Evolutionary conservation across 2,329 filamentous ascomycete species (phyloP).

Genomic region (Colletotrichum abscissum): DNA sequence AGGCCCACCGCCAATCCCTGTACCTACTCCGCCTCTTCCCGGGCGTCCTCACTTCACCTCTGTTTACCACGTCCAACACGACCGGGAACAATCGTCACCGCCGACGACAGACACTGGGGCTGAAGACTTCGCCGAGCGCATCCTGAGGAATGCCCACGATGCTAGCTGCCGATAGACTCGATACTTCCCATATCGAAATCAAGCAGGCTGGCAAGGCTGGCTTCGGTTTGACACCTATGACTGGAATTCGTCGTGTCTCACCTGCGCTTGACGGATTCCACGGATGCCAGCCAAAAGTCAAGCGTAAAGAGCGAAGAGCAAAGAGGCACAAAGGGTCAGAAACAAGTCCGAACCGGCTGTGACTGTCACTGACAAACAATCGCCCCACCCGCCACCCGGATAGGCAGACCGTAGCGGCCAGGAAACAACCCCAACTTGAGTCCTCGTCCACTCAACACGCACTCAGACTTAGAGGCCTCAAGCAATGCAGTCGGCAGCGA

Average conservation of each 20-base stretch:
- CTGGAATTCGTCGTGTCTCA: constrained; percentile 13
- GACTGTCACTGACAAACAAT: constrained; percentile 22
- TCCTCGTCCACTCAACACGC: background rate
- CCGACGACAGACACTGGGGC: constrained; percentile 22
- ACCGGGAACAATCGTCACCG: constrained; percentile 21
- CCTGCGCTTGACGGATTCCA: background rate
- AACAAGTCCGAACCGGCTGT: background rate
- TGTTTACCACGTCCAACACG: background rate
- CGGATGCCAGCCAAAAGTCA: background rate
- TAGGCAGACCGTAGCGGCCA: background rate
- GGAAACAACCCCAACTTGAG: background rate
- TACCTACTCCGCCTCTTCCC: constrained; percentile 19
- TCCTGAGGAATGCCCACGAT: constrained; percentile 4
- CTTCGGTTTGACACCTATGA: background rate
- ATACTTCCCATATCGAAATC: background rate
- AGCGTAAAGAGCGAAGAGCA: background rate
- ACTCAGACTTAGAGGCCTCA: background rate
- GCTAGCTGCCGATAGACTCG: background rate
- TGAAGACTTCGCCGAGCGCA: constrained; percentile 22
- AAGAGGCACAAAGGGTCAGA: background rate
- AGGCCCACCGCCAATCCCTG: constrained; percentile 14
- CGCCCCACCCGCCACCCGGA: constrained; percentile 29
- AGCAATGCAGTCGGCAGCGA: background rate
- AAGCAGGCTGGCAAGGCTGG: constrained; percentile 1
- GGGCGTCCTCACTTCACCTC: background rate